Evolutionary conservation across 768 basidiomycete genomes (phyloP).

Genomic region (Tephrocybe sp.): DNA sequence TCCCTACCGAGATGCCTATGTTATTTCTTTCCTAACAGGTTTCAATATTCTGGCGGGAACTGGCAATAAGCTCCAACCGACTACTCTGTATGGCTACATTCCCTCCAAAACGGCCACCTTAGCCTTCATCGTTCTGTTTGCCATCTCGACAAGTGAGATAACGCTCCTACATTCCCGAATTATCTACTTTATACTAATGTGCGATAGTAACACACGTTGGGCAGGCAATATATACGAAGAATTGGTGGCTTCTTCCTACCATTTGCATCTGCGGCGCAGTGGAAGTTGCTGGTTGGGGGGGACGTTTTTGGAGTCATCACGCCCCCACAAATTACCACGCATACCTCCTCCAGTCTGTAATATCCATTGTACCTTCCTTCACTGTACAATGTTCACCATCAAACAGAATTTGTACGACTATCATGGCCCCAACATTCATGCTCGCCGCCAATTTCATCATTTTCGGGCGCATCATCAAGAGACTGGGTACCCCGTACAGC

Average conservation of each 20-base stretch:
- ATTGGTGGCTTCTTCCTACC: constrained; percentile 57
- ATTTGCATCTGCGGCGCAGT: constrained; percentile 43
- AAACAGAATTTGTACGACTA: constrained; percentile 41
- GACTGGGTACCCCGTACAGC: constrained; percentile 49
- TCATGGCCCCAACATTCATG: constrained; percentile 57
- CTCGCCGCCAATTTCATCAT: constrained; percentile 59
- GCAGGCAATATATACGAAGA: constrained; percentile 42
- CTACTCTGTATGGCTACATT: constrained; percentile 34
- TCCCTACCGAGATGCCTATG: too few species aligned
- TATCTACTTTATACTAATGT: not conserved
- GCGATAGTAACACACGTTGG: constrained; percentile 43
- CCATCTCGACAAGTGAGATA: constrained; percentile 35
- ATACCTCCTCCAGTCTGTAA: constrained; percentile 42
- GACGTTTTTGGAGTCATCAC: constrained; percentile 49
- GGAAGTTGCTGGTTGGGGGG: constrained; percentile 59
- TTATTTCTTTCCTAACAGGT: too few species aligned
- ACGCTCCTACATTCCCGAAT: not conserved
- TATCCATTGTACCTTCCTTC: not conserved
- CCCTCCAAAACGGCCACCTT: constrained; percentile 38
- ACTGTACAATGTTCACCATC: not conserved
- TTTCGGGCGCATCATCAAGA: constrained; percentile 43
- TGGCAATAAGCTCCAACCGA: not conserved
- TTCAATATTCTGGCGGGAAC: too few species aligned
- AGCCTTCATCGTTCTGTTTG: constrained; percentile 39
- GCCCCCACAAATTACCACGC: constrained; percentile 22